phyloP scores from a whole-genome alignment of 352 stramenopile genomes.

The Phytophthora cryptogea region DNA sequence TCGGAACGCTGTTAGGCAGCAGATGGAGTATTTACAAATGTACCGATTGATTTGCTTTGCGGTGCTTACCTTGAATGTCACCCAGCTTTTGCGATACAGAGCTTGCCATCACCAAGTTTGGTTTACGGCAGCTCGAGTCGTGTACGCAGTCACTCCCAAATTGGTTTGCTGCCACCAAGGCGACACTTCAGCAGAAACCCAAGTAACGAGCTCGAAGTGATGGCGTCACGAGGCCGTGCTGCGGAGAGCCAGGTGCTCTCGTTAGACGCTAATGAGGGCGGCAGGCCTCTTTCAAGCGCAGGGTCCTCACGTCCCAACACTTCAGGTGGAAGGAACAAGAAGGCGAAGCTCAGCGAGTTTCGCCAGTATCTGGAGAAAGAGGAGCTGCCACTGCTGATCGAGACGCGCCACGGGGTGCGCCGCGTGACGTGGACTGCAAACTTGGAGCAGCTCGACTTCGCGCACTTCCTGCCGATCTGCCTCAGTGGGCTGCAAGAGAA shows the following conservation, averaged over 20 bases:
- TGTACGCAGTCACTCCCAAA: slow-evolving; percentile 2
- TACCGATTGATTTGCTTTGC: slow-evolving; percentile 1
- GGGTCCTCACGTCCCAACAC: slow-evolving; percentile 38
- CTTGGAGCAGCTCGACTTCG: slow-evolving; percentile 61
- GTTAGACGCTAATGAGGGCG: slow-evolving; percentile 37
- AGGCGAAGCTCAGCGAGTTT: slow-evolving; percentile 74
- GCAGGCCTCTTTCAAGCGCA: slow-evolving; percentile 8
- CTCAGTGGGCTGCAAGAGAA: slow-evolving; percentile 70
- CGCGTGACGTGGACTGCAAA: slow-evolving; percentile 63
- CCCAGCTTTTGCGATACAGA: neutral
- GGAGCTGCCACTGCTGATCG: slow-evolving; percentile 65
- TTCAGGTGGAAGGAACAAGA: slow-evolving; percentile 55
- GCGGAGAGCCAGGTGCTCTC: slow-evolving; percentile 58
- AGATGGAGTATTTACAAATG: slow-evolving; percentile 6
- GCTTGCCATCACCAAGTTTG: slow-evolving; percentile 3
- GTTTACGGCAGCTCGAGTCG: neutral
- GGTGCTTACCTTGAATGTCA: too few relatives aligned
- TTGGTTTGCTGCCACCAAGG: slow-evolving; percentile 9
- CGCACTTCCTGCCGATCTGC: slow-evolving; percentile 75
- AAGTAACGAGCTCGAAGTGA: slow-evolving; percentile 3
- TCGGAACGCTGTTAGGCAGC: neutral
- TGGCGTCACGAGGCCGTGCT: slow-evolving; percentile 22
- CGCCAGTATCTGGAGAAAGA: slow-evolving; percentile 70
- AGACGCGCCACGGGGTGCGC: slow-evolving; percentile 44
- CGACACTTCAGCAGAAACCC: slow-evolving; percentile 3